A percentile compares a stretch with the other conserved stretches of the same genome.
phyloP scores from a whole-genome alignment of 345 rosid genomes.

The Citrus medica region DNA sequence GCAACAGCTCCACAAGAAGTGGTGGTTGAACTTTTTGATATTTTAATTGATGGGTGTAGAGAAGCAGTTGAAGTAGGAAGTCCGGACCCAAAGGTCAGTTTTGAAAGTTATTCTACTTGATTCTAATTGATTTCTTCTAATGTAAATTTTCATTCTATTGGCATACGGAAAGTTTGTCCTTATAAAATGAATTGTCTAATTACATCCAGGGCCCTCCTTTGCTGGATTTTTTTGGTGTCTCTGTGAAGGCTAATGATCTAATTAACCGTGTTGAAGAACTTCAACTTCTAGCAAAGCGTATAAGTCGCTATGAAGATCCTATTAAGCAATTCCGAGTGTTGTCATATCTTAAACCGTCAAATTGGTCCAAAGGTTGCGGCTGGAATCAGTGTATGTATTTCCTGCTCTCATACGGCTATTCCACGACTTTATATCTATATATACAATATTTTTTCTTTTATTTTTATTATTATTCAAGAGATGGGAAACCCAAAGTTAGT shows the following conservation, averaged over 20 bases:
- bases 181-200: neutral
- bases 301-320: conserved; percentile 77
- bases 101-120: neutral
- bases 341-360: conserved; percentile 86
- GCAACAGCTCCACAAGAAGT: conserved; percentile 75
- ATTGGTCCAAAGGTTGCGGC: conserved; percentile 99
- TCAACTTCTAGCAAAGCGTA: conserved; percentile 81
- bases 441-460: too few species aligned
- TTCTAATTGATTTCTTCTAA: neutral
- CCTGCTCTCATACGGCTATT: neutral
- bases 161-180: neutral
- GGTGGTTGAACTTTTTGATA: conserved; percentile 85
- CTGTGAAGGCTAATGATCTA: conserved; percentile 89
- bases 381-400: conserved; percentile 87
- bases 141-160: neutral
- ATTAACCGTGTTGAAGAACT: conserved; percentile 84
- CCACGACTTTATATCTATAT: too few species aligned
- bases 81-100: conserved; percentile 74
- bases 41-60: conserved; percentile 80
- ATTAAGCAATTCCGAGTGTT: conserved; percentile 84
- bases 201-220: conserved; percentile 78
- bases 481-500: neutral
- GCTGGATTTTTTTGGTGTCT: conserved; percentile 94
- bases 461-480: neutral
- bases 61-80: conserved; percentile 70